Evolutionary conservation across 768 basidiomycete species (phyloP).

Genomic region (Leucosporidium yakuticum): DNA sequence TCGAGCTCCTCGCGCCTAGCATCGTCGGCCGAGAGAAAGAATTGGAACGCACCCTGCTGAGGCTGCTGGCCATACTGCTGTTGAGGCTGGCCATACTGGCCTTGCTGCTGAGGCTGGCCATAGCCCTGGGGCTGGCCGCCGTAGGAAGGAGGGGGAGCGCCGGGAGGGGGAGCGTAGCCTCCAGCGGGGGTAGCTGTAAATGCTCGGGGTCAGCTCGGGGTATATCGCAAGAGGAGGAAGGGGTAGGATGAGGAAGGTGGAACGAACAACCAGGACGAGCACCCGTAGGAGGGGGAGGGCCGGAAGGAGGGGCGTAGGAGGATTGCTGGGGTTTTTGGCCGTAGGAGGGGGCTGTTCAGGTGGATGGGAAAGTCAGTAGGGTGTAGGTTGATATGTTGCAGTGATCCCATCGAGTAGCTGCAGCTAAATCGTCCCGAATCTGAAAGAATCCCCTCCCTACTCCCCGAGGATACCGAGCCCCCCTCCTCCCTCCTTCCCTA

Average conservation of each 20-base stretch:
- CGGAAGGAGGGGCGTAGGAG: neutral
- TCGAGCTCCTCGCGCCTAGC: no score
- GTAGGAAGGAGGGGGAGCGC: slow-evolving; percentile 9
- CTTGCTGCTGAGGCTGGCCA: slow-evolving; percentile 10
- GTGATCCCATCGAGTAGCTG: neutral
- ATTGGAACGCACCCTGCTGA: no score
- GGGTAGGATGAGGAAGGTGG: neutral
- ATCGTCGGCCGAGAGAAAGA: no score
- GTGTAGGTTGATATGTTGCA: neutral
- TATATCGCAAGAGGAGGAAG: neutral
- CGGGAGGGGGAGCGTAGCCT: neutral
- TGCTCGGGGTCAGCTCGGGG: neutral
- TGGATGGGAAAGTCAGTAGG: neutral
- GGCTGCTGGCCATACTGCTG: slow-evolving; percentile 11
- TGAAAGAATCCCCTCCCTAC: neutral
- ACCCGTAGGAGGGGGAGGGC: neutral
- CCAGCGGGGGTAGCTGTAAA: neutral
- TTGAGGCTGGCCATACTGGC: slow-evolving; percentile 14
- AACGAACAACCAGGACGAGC: neutral
- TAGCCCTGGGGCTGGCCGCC: neutral
- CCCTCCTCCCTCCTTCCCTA: no score
- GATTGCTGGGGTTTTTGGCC: neutral
- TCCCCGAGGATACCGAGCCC: neutral
- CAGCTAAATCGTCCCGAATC: neutral
- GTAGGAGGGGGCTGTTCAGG: neutral